phyloP scores from a whole-genome alignment of 495 filamentous ascomycete genomes.

The Penicillium desertorum region DNA sequence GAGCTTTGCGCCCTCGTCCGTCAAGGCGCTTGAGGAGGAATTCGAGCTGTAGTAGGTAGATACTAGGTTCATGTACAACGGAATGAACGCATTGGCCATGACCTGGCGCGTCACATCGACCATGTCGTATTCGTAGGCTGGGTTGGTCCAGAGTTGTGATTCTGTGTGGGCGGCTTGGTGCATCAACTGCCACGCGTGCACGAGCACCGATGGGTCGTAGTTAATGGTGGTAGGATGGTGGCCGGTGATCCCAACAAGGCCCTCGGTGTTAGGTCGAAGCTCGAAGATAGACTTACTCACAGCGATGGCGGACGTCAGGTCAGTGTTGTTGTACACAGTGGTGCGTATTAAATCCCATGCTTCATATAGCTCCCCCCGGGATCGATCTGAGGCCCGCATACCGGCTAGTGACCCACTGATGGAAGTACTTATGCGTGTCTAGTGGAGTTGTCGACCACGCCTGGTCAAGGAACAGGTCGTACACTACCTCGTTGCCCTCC shows the following conservation, averaged over 20 bases:
- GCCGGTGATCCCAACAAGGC: constrained; percentile 39
- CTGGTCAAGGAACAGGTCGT: constrained; percentile 52
- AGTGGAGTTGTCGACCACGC: constrained; percentile 48
- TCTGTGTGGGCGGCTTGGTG: constrained; percentile 37
- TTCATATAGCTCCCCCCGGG: constrained; percentile 37
- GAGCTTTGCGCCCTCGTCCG: no score
- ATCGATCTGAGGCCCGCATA: constrained; percentile 39
- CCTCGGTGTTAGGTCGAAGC: constrained; percentile 40
- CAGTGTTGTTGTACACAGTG: constrained; percentile 54
- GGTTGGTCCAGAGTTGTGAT: constrained; percentile 44
- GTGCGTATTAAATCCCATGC: constrained; percentile 51
- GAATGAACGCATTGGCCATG: constrained; percentile 47
- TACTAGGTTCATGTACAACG: constrained; percentile 41
- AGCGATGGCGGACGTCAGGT: constrained; percentile 39
- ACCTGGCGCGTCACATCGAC: constrained; percentile 55
- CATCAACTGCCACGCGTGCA: constrained; percentile 43
- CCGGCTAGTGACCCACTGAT: constrained; percentile 45
- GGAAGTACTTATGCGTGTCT: constrained; percentile 47
- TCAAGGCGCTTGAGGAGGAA: no score
- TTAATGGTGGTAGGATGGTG: constrained; percentile 44
- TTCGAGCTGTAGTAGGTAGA: no score
- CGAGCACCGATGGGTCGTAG: constrained; percentile 43
- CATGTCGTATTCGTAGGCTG: constrained; percentile 50
- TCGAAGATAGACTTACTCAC: constrained; percentile 52
- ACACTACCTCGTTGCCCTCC: constrained; percentile 57